Conservation (phyloP, 441 rosid species). For the Isatis lusitanica region DNA sequence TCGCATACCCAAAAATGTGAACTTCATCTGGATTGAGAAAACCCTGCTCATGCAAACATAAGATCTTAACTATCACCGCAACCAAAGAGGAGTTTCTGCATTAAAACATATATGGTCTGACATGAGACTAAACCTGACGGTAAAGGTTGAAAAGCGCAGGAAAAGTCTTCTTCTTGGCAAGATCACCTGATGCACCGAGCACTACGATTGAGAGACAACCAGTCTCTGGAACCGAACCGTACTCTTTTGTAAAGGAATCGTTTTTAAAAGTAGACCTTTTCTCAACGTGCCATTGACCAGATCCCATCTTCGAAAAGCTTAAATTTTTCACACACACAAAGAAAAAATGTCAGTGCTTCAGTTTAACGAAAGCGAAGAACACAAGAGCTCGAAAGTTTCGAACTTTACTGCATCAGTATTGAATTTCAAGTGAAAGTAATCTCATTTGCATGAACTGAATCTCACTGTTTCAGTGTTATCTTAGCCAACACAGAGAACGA, state of each 20-base stretch:
- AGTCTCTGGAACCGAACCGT: constrained; percentile 55
- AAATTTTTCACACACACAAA: neutral
- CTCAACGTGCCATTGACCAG: constrained; percentile 71
- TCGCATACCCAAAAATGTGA: constrained; percentile 94
- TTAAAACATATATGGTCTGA: neutral
- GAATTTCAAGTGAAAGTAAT: neutral
- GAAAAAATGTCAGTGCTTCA: neutral
- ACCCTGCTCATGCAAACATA: constrained; percentile 52
- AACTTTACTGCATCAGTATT: neutral
- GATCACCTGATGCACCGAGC: constrained; percentile 99
- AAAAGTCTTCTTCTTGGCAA: constrained; percentile 99
- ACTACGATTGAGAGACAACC: constrained; percentile 90
- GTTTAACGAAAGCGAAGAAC: no score
- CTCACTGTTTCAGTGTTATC: neutral
- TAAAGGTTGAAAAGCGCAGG: constrained; percentile 95
- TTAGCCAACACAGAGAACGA: neutral
- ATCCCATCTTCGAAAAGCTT: constrained; percentile 49
- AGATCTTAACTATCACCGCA: neutral
- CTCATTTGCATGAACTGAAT: neutral
- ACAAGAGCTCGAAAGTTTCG: neutral
- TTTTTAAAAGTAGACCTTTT: constrained; percentile 55
- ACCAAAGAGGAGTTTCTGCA: neutral
- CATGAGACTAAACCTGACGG: constrained; percentile 60
- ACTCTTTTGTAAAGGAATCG: constrained; percentile 49
- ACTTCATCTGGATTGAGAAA: constrained; percentile 82